Percentiles rank a stretch among this genome's conserved stretches.
Conservation (phyloP, 2,329 filamentous ascomycete species). For the Corniculantispora saksenae region DNA sequence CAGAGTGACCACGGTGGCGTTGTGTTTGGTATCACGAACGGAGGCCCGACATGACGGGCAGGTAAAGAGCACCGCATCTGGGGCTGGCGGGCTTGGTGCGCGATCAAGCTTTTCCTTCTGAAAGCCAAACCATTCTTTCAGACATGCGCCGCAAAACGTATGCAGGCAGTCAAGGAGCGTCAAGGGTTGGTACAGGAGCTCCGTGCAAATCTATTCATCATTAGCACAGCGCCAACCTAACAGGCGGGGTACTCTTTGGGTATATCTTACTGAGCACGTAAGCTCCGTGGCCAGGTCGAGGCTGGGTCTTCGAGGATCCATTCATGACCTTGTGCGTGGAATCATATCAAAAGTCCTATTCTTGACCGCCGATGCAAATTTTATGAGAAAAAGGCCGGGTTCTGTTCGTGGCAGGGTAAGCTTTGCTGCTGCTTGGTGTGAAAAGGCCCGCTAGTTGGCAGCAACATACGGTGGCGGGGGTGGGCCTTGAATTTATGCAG, state of each 20-base stretch:
- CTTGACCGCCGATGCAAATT: neutral
- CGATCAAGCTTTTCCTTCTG: conserved; percentile 64
- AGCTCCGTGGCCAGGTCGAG: conserved; percentile 89
- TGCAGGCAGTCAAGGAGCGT: conserved; percentile 92
- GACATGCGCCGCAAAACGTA: conserved; percentile 91
- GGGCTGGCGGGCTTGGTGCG: conserved; percentile 49
- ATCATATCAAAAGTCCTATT: neutral
- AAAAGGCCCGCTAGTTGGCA: neutral
- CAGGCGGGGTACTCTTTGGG: conserved; percentile 20
- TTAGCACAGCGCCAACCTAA: neutral
- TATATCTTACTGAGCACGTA: conserved; percentile 79
- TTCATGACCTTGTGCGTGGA: conserved; percentile 34
- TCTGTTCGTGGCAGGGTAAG: neutral
- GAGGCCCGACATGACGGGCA: conserved; percentile 89
- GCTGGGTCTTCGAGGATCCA: conserved; percentile 53
- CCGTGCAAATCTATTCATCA: conserved; percentile 85
- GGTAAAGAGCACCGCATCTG: conserved; percentile 64
- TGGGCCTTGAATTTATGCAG: conserved; percentile 8
- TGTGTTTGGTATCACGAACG: conserved; percentile 84
- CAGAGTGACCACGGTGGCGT: conserved; percentile 86
- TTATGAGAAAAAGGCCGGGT: neutral
- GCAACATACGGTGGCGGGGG: conserved; percentile 8
- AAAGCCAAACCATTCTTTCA: conserved; percentile 94
- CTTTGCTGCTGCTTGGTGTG: neutral
- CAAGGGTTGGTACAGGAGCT: conserved; percentile 86